Evolutionary conservation across 441 rosid species (phyloP).

Genomic region (Sinapis alba): DNA sequence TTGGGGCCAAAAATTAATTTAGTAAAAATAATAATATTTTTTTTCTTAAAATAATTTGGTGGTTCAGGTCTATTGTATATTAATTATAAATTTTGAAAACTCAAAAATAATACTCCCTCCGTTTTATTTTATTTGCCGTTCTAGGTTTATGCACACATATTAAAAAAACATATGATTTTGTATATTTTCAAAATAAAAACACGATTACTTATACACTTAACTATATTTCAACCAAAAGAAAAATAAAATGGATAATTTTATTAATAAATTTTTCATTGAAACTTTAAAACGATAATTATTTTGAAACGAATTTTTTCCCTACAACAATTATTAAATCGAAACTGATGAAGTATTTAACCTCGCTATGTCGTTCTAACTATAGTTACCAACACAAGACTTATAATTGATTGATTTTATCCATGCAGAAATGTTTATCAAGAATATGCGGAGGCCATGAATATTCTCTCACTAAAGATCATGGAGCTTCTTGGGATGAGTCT

Average conservation of each 20-base stretch:
- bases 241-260: no score
- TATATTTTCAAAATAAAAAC: no score
- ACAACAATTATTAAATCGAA: no score
- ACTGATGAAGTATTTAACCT: no score
- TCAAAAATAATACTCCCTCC: background rate
- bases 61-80: background rate
- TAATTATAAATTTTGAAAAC: background rate
- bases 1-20: background rate
- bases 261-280: no score
- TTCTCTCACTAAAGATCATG: slow-evolving; percentile 25
- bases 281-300: no score
- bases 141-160: no score
- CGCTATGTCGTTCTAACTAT: background rate
- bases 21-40: background rate
- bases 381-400: background rate
- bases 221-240: no score
- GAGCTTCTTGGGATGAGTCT: slow-evolving; percentile 23
- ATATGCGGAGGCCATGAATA: slow-evolving; percentile 10
- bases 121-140: no score
- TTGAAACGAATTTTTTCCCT: no score
- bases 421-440: slow-evolving; percentile 13
- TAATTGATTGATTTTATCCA: background rate
- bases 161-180: no score
- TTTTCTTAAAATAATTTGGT: background rate
- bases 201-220: no score